These are phyloP conservation scores for Chaetomium cochliodes DNA, from an alignment of 495 filamentous ascomycete genomes.

Conservation along the genomic window DNA sequence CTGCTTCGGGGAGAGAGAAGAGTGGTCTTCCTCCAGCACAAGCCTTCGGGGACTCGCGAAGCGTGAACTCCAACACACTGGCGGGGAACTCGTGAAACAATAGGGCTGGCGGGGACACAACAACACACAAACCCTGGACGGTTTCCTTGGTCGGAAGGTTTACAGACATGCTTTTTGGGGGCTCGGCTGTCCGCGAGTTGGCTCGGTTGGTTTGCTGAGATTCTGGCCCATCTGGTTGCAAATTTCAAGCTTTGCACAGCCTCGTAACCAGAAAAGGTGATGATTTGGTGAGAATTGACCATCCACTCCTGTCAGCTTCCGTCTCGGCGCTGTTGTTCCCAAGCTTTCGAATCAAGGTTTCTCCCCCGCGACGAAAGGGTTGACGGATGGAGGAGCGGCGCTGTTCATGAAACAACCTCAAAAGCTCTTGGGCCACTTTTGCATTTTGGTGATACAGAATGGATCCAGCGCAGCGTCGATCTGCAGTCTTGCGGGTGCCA, in stretches of 20 bases:
- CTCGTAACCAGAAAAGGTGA: neutral
- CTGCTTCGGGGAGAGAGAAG: neutral
- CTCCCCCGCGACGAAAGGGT: neutral
- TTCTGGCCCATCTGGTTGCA: neutral
- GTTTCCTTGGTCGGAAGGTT: no score
- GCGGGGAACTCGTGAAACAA: neutral
- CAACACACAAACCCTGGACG: neutral
- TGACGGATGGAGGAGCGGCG: neutral
- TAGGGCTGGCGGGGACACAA: neutral
- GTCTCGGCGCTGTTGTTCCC: neutral
- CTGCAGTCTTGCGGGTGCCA: neutral
- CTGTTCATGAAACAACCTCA: conserved; percentile 5
- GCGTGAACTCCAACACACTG: neutral
- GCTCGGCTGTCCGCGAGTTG: neutral
- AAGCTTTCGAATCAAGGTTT: neutral
- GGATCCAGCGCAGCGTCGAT: neutral
- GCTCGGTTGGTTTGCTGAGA: neutral
- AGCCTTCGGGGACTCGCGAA: no score
- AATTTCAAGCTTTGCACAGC: neutral
- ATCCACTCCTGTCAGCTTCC: no score
- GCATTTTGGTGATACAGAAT: conserved; percentile 1
- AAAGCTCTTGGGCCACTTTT: neutral
- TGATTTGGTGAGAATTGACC: neutral
- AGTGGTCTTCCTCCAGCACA: no score
- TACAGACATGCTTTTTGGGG: no score